phyloP scores from a whole-genome alignment of 495 filamentous ascomycete species.

The Neurospora tetrasperma region DNA sequence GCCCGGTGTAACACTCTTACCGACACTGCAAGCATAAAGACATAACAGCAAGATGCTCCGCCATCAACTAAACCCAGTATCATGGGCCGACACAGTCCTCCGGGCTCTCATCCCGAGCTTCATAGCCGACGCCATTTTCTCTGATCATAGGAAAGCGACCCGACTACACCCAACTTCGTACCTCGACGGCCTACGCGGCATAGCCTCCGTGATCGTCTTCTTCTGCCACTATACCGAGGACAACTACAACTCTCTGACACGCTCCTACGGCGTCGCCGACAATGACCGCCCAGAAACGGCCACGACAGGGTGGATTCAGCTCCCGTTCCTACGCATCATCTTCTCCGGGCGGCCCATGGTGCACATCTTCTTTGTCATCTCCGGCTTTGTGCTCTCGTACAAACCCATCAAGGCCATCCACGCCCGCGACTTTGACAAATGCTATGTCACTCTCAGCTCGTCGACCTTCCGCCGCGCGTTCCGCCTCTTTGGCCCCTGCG shows the following conservation, averaged over 20 bases:
- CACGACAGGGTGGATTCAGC: conserved; percentile 40
- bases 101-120: conserved; percentile 23
- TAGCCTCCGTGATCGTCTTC: conserved; percentile 45
- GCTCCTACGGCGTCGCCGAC: conserved; percentile 38
- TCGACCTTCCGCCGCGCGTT: conserved; percentile 54
- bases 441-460: conserved; percentile 38
- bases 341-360: conserved; percentile 62
- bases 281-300: conserved; percentile 13
- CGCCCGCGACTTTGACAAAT: conserved; percentile 30
- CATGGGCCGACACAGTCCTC: conserved; percentile 9
- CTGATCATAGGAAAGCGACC: conserved; percentile 18
- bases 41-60: neutral
- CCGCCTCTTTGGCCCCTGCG: conserved; percentile 52
- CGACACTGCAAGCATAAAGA: neutral
- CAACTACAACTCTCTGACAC: conserved; percentile 26
- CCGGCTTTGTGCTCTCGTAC: conserved; percentile 56
- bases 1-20: neutral
- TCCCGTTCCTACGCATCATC: conserved; percentile 53
- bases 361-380: conserved; percentile 64
- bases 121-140: conserved; percentile 21
- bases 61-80: neutral
- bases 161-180: conserved; percentile 38
- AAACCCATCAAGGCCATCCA: conserved; percentile 54
- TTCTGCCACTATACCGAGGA: conserved; percentile 38
- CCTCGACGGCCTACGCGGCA: conserved; percentile 45